Percentiles rank a stretch among this genome's conserved stretches.
Evolutionary conservation across 768 basidiomycete genomes (phyloP).

Genomic region (Boletales sp.): DNA sequence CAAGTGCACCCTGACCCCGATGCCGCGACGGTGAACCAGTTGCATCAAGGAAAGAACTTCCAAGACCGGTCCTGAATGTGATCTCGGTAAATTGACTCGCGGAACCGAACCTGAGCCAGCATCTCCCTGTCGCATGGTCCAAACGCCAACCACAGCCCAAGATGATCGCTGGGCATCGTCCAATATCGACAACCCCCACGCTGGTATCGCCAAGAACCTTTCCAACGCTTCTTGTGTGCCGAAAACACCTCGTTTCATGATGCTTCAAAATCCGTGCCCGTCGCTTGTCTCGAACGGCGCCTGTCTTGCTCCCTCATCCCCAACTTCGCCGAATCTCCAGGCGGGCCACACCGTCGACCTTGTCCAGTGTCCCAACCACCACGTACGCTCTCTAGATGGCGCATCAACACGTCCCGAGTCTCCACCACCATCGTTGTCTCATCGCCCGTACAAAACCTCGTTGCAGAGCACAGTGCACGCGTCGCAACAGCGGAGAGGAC

Average conservation of each 20-base stretch:
- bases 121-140: background rate
- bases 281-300: background rate
- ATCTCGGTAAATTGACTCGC: background rate
- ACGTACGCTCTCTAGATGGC: background rate
- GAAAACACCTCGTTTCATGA: background rate
- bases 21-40: too few relatives aligned
- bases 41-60: too few relatives aligned
- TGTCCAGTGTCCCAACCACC: background rate
- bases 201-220: background rate
- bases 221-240: too few relatives aligned
- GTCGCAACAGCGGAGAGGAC: too few relatives aligned
- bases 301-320: background rate
- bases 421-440: background rate
- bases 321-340: slow-evolving; percentile 1
- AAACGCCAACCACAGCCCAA: background rate
- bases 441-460: background rate
- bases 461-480: background rate
- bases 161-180: background rate
- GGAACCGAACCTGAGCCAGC: background rate
- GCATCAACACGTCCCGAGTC: background rate
- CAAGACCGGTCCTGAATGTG: background rate
- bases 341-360: background rate
- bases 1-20: too few relatives aligned
- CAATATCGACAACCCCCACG: background rate
- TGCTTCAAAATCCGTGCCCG: background rate